Evolutionary conservation across 1,284 basidiomycete species (phyloP).

Genomic region (Cutaneotrichosporon mucoides): DNA sequence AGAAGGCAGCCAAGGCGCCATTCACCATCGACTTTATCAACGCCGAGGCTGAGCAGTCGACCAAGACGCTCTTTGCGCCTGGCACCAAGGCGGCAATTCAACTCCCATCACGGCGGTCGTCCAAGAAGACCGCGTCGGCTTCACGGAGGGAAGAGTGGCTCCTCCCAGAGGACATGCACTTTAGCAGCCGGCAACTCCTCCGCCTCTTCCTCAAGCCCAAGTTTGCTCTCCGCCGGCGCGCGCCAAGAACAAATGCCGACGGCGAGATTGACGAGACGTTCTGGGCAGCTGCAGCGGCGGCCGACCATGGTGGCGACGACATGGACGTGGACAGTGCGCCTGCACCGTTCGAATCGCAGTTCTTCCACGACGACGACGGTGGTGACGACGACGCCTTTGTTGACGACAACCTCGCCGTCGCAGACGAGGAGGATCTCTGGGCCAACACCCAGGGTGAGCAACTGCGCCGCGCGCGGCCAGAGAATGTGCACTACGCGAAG

Average conservation of each 20-base stretch:
- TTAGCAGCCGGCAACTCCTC: slow-evolving; percentile 81
- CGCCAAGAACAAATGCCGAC: slow-evolving; percentile 39
- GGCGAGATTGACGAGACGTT: slow-evolving; percentile 89
- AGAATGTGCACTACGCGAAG: slow-evolving; percentile 92
- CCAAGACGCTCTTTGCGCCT: slow-evolving; percentile 76
- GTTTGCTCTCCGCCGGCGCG: slow-evolving; percentile 78
- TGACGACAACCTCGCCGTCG: slow-evolving; percentile 59
- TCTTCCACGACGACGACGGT: slow-evolving; percentile 91
- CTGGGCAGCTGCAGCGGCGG: slow-evolving; percentile 88
- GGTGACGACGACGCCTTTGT: slow-evolving; percentile 66
- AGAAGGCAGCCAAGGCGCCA: slow-evolving; percentile 68
- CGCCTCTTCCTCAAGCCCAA: slow-evolving; percentile 94
- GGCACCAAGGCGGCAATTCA: slow-evolving; percentile 64
- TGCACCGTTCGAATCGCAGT: slow-evolving; percentile 87
- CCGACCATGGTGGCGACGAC: slow-evolving; percentile 63
- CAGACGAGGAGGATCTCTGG: slow-evolving; percentile 65
- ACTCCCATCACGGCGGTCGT: slow-evolving; percentile 52
- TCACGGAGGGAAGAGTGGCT: slow-evolving; percentile 63
- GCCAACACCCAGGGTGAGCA: slow-evolving; percentile 71
- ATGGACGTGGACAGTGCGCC: slow-evolving; percentile 59
- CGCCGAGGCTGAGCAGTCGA: slow-evolving; percentile 51
- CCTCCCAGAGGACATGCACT: slow-evolving; percentile 96
- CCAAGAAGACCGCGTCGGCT: slow-evolving; percentile 47
- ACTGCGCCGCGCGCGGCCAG: slow-evolving; percentile 73
- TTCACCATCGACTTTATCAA: slow-evolving; percentile 80